These are phyloP conservation scores for Mycena albidolilacea DNA, from an alignment of 768 basidiomycete species.

Conservation along the genomic window DNA sequence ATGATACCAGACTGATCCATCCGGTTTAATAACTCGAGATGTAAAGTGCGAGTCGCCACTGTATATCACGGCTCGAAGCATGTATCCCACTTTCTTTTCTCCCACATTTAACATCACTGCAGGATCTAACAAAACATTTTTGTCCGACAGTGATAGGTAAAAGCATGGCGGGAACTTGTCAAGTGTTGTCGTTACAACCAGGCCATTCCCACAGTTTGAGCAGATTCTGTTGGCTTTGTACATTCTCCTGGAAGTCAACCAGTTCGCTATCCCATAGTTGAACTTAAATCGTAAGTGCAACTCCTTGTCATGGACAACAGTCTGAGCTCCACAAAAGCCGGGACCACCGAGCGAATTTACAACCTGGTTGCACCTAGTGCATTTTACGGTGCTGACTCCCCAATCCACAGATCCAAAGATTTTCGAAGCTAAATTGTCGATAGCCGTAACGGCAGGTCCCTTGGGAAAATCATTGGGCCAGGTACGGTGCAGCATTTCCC, in stretches of 20 bases:
- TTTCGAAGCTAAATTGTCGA: background rate
- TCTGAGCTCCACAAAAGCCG: background rate
- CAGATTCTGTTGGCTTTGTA: no score
- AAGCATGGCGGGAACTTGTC: no score
- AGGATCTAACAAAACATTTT: background rate
- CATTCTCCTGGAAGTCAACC: no score
- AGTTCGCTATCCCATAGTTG: no score
- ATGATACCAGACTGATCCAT: background rate
- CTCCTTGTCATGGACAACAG: no score
- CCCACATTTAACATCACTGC: background rate
- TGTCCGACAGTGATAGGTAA: no score
- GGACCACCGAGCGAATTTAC: background rate
- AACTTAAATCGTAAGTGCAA: no score
- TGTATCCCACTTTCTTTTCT: background rate
- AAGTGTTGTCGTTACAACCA: no score
- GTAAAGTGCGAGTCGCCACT: background rate
- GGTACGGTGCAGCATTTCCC: no score
- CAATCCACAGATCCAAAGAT: background rate
- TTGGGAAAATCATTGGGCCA: background rate
- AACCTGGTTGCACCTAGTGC: background rate
- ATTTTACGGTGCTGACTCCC: background rate
- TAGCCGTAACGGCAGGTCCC: background rate
- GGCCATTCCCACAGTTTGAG: no score
- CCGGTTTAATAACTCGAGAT: background rate
- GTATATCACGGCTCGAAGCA: background rate